Base-by-base conservation (phyloP, 495 filamentous ascomycete genomes). In the Neurospora tetrasperma region DNA sequence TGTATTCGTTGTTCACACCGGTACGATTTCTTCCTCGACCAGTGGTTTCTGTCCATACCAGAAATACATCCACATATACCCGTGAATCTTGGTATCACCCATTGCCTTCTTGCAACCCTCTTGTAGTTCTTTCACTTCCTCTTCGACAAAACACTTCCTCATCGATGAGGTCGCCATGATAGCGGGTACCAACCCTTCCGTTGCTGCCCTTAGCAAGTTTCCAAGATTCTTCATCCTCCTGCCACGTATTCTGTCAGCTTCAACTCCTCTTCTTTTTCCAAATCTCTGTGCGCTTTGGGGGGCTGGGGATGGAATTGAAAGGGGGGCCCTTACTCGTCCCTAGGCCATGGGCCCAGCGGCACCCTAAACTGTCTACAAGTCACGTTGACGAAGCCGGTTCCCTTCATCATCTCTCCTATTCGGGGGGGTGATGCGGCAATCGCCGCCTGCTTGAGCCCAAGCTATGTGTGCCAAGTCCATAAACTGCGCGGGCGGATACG, bases 331-430 rank as follows among this genome's bases (percentile, higher is more conserved):
- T 82, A 86, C 66, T 40, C 31, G 12, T 76, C 31, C 85, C 59
- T 31, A 79, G 89, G 84, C 89, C 88, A 90, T 7, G 84, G 79
- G 54, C 89, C 90, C 7, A 83, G 80, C 4, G 90, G 90, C 23
- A 88, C 79, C 74, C 88, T 89, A 72, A 80, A 82, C 12, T 83
- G 70, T 42, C 78, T 79, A 74, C 86, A 82, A 14, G 85, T 76
- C 18, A 91, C 84, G 73, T 90, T 86, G 27, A 85, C 80, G 75
- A 90, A 93, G 0, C 90, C 89, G 0, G 86, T 81, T 31, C 88
- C 88, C 76, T 35, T 81, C 79, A 78, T 82, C 81, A 18, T 85
- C 78, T 48, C 85, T 78, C 31, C 84, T 79, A 74, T 87, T 87
- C 81, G 71, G 85, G 71, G 70, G 85, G 82, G 74, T 86, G 42